Evolutionary conservation across 148 eudicot species (phyloP).

Genomic region (Vaccinium myrtillus): DNA sequence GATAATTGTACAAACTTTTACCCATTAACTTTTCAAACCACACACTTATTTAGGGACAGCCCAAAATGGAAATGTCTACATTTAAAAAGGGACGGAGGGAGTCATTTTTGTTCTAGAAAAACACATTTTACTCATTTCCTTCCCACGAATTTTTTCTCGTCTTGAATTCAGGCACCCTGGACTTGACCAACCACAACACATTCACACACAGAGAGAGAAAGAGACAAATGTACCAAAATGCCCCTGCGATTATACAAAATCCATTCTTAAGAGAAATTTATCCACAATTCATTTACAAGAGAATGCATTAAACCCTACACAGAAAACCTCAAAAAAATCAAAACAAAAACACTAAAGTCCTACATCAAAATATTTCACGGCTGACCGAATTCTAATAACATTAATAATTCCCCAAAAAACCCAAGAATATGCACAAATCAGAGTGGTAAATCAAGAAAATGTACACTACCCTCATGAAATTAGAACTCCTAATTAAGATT

Average conservation of each 20-base stretch:
- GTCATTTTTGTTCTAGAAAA: too few relatives aligned
- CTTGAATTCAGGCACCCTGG: background rate
- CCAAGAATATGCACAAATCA: conserved; percentile 18
- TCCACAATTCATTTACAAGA: background rate
- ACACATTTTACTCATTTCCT: background rate
- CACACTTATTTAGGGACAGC: too few relatives aligned
- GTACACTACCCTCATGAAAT: background rate
- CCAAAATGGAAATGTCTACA: too few relatives aligned
- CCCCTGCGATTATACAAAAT: background rate
- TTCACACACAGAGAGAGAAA: background rate
- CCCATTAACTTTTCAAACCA: too few relatives aligned
- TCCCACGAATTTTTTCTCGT: background rate
- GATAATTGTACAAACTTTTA: too few relatives aligned
- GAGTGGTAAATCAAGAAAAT: conserved; percentile 15
- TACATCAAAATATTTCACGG: background rate
- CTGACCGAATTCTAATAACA: background rate
- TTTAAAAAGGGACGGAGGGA: too few relatives aligned
- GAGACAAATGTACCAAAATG: background rate
- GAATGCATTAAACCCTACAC: background rate
- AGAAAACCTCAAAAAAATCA: background rate
- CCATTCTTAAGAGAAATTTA: background rate
- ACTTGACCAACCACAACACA: background rate
- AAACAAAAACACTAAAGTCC: background rate
- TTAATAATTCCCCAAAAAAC: background rate
- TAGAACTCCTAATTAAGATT: background rate